phyloP scores from a whole-genome alignment of 2,329 filamentous ascomycete species.

The Fusarium sublunatum region DNA sequence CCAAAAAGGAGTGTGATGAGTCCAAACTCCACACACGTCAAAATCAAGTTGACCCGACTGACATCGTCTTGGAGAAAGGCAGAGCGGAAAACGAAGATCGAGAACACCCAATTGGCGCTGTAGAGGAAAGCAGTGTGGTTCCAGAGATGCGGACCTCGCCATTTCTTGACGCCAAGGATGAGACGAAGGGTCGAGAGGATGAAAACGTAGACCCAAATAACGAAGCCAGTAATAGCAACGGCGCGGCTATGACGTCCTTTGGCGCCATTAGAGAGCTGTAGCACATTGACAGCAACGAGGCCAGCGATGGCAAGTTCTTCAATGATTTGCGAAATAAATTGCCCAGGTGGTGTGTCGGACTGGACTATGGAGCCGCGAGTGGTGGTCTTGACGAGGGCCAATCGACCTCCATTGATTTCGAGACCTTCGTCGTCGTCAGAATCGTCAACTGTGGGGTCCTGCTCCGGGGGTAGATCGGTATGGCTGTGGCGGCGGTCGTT shows the following conservation, averaged over 20 bases:
- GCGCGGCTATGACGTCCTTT: conserved; percentile 69
- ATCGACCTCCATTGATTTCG: conserved; percentile 67
- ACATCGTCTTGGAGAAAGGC: conserved; percentile 81
- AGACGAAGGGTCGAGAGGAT: conserved; percentile 79
- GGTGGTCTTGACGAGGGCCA: conserved; percentile 69
- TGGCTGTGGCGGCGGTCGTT: conserved; percentile 57
- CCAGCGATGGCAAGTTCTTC: conserved; percentile 81
- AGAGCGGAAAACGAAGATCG: conserved; percentile 83
- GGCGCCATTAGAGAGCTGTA: conserved; percentile 69
- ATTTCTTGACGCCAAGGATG: conserved; percentile 72
- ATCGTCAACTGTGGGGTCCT: conserved; percentile 49
- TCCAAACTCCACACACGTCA: conserved; percentile 79
- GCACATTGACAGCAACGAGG: conserved; percentile 75
- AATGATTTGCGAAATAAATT: conserved; percentile 74
- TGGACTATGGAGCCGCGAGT: conserved; percentile 75
- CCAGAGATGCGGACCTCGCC: conserved; percentile 80
- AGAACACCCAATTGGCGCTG: conserved; percentile 81
- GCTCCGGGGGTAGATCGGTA: conserved; percentile 64
- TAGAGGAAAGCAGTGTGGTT: conserved; percentile 93
- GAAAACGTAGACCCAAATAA: conserved; percentile 84
- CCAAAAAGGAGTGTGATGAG: conserved; percentile 78
- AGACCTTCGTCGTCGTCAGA: conserved; percentile 70
- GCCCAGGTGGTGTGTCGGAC: conserved; percentile 79
- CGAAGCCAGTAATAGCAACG: conserved; percentile 73
- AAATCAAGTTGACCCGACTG: conserved; percentile 64